Base-by-base conservation (phyloP, 163 green algal species). In the Prototheca cutis region DNA sequence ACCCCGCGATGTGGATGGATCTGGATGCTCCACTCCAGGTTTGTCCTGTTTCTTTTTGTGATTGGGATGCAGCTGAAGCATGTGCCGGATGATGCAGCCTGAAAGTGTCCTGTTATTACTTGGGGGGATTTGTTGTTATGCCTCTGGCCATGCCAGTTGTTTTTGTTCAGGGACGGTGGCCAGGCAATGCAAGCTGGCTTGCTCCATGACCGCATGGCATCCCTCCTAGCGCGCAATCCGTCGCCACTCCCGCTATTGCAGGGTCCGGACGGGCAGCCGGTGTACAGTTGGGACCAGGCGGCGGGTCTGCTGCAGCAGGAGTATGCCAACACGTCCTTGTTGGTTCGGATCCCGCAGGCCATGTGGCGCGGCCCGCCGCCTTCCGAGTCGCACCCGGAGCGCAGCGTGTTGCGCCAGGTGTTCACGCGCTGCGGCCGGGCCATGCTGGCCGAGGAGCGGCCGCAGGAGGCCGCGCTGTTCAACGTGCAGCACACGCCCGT, bases 1-100 rank as follows among this genome's bases (percentile, higher is more conserved):
- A 80, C 62, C 68, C 64, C 55, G 55, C 65, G 19, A 74, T 73
- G 53, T 80, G 65, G 62, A 68, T 66, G n/a, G 52, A 72, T 53
- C n/a, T n/a, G n/a, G n/a, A n/a, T n/a, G n/a, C n/a, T n/a, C n/a
- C n/a, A n/a, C n/a, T n/a, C n/a, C n/a, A n/a, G n/a, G n/a, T n/a
- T n/a, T n/a, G n/a, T n/a, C n/a, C n/a, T n/a, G n/a, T n/a, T n/a
- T n/a, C n/a, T n/a, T n/a, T n/a, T n/a, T n/a, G n/a, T n/a, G n/a
- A n/a, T n/a, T n/a, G n/a, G n/a, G n/a, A n/a, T n/a, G n/a, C n/a
- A n/a, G n/a, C n/a, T n/a, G n/a, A n/a, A n/a, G n/a, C n/a, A n/a
- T n/a, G n/a, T n/a, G n/a, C n/a, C n/a, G n/a, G n/a, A n/a, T n/a
- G n/a, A n/a, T n/a, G n/a, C n/a, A n/a, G n/a, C n/a, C n/a, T n/a